Evolutionary conservation across 2,329 filamentous ascomycete genomes (phyloP).

Genomic region (Colletotrichum nymphaeae): DNA sequence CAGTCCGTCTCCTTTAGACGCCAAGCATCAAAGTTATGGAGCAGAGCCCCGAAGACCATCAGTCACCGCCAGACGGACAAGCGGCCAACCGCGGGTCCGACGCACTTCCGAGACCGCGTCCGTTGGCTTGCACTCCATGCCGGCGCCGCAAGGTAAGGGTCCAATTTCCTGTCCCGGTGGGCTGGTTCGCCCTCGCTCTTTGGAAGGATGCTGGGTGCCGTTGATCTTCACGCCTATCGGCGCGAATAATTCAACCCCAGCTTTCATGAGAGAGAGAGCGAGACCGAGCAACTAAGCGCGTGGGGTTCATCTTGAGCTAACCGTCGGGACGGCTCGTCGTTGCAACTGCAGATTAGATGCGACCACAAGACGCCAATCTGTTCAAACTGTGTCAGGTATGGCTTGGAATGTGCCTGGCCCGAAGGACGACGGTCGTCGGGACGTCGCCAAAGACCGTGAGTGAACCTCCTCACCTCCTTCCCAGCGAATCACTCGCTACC

Average conservation of each 20-base stretch:
- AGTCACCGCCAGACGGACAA: slow-evolving; percentile 33
- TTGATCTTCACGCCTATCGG: background rate
- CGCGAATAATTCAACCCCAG: background rate
- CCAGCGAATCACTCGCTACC: background rate
- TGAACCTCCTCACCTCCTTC: background rate
- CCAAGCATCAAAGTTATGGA: slow-evolving; percentile 26
- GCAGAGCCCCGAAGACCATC: slow-evolving; percentile 32
- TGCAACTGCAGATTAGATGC: slow-evolving; percentile 28
- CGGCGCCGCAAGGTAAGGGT: slow-evolving; percentile 34
- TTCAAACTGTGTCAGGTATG: slow-evolving; percentile 33
- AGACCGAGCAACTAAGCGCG: background rate
- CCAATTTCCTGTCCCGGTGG: background rate
- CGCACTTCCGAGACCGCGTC: slow-evolving; percentile 34
- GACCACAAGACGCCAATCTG: slow-evolving; percentile 31
- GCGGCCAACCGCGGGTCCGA: slow-evolving; percentile 32
- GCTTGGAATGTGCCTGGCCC: slow-evolving; percentile 30
- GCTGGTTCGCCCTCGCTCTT: background rate
- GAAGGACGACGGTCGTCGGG: slow-evolving; percentile 33
- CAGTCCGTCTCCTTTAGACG: slow-evolving; percentile 12
- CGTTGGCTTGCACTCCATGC: slow-evolving; percentile 35
- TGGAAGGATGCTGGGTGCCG: background rate
- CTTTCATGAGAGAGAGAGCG: background rate
- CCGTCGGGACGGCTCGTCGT: slow-evolving; percentile 25
- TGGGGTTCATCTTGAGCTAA: slow-evolving; percentile 8
- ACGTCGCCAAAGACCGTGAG: slow-evolving; percentile 33